phyloP scores from a whole-genome alignment of 768 basidiomycete species.

The Filobasidium floriforme region DNA sequence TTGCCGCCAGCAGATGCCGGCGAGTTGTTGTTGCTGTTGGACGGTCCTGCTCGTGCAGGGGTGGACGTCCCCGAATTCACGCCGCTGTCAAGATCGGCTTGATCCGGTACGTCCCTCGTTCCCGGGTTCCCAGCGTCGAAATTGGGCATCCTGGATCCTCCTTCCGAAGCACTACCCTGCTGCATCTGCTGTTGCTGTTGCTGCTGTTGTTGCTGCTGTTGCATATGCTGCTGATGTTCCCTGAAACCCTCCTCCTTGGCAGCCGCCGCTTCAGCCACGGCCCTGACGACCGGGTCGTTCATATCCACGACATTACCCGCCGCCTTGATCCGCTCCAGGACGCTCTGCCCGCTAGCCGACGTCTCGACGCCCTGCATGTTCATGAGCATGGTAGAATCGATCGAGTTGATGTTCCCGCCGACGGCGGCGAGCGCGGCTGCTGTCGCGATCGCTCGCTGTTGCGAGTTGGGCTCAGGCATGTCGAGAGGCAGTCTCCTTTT shows the following conservation, averaged over 20 bases:
- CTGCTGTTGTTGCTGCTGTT: too few species aligned
- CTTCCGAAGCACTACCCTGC: not conserved
- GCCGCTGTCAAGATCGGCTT: too few species aligned
- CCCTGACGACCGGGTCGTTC: not conserved
- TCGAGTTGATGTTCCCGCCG: conserved; percentile 5
- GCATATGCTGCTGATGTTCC: not conserved
- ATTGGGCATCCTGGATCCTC: not conserved
- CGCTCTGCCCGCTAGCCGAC: not conserved
- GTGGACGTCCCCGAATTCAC: not conserved
- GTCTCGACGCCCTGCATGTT: not conserved
- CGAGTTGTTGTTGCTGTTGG: not conserved
- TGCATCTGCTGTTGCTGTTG: not conserved
- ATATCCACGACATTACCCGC: not conserved
- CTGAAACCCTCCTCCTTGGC: not conserved
- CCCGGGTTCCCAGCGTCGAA: not conserved
- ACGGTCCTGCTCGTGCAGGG: not conserved
- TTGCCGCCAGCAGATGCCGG: conserved; percentile 4
- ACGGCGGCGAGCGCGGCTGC: conserved; percentile 19
- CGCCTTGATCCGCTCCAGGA: conserved; percentile 6
- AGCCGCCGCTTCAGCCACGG: not conserved
- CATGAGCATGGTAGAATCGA: not conserved
- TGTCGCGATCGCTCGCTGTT: conserved; percentile 18
- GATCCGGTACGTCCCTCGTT: not conserved
- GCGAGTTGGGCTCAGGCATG: conserved; percentile 11
- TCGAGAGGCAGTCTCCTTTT: not conserved